phyloP scores from a whole-genome alignment of 257 asterid species.

The Vinca minor region DNA sequence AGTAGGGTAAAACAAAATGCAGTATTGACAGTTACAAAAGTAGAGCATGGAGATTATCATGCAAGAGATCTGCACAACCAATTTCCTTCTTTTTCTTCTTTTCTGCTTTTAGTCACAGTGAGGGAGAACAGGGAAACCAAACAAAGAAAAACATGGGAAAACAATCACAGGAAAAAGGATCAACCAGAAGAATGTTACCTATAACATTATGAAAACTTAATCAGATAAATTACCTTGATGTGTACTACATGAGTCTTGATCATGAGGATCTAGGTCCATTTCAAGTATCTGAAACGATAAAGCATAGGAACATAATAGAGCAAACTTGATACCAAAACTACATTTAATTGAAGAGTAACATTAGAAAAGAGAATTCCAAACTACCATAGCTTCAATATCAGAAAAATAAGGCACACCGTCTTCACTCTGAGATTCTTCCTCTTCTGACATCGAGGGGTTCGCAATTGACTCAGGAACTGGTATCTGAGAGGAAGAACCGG shows the following conservation, averaged over 20 bases:
- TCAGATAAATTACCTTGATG: conserved; percentile 44
- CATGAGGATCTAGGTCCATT: conserved; percentile 80
- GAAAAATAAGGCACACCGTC: conserved; percentile 88
- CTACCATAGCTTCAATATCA: conserved; percentile 94
- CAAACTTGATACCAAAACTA: neutral
- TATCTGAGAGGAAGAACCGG: conserved; percentile 29
- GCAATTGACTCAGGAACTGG: conserved; percentile 32
- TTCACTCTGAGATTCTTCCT: conserved; percentile 59
- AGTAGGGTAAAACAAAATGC: neutral
- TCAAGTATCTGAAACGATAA: conserved; percentile 68
- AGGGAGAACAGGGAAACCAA: neutral
- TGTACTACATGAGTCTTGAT: conserved; percentile 40
- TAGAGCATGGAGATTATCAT: neutral
- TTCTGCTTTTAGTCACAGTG: neutral
- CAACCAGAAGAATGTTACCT: neutral
- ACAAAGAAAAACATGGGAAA: conserved; percentile 2
- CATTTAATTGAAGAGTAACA: conserved; percentile 14
- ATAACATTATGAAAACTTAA: neutral
- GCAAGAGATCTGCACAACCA: neutral
- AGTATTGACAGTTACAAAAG: neutral
- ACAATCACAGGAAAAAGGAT: neutral
- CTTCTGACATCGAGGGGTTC: conserved; percentile 46
- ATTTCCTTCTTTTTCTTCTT: neutral
- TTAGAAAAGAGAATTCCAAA: conserved; percentile 14
- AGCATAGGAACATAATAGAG: conserved; percentile 16